A percentile compares a stretch with the other conserved stretches of the same genome.
Evolutionary conservation across 2,329 filamentous ascomycete species (phyloP).

Genomic region (Cyanodermella asteris): DNA sequence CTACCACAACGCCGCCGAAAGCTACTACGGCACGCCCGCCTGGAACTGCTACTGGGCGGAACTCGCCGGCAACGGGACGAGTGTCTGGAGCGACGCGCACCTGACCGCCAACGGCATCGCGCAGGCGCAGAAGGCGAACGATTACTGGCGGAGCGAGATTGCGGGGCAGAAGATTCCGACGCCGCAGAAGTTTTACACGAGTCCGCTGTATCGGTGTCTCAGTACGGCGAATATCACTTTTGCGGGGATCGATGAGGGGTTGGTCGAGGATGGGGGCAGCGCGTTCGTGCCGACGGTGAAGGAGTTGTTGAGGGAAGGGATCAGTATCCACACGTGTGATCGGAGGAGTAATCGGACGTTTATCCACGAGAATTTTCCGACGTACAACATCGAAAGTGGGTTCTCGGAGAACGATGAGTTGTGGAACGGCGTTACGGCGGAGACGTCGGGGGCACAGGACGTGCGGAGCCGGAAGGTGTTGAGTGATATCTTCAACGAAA

Average conservation of each 20-base stretch:
- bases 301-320: slow-evolving; percentile 36
- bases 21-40: slow-evolving; percentile 32
- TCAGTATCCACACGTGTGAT: slow-evolving; percentile 41
- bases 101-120: slow-evolving; percentile 29
- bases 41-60: slow-evolving; percentile 43
- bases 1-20: slow-evolving; percentile 37
- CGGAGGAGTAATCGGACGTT: slow-evolving; percentile 26
- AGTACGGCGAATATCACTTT: slow-evolving; percentile 35
- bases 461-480: slow-evolving; percentile 24
- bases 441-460: slow-evolving; percentile 27
- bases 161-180: slow-evolving; percentile 24
- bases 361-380: slow-evolving; percentile 27
- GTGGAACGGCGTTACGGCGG: slow-evolving; percentile 26
- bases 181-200: slow-evolving; percentile 34
- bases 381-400: slow-evolving; percentile 27
- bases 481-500: slow-evolving; percentile 27
- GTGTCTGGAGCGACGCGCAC: slow-evolving; percentile 35
- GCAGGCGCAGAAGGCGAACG: slow-evolving; percentile 27
- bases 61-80: slow-evolving; percentile 31
- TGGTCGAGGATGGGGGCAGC: slow-evolving; percentile 17
- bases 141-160: slow-evolving; percentile 29
- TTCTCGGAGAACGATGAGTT: slow-evolving; percentile 33
- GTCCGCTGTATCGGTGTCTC: slow-evolving; percentile 35
- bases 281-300: slow-evolving; percentile 34
- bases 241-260: slow-evolving; percentile 17